Evolutionary conservation across 2,329 filamentous ascomycete species (phyloP), one percentile per base, ranked within the genome.

Genomic region (Teratosphaeria nubilosa): DNA sequence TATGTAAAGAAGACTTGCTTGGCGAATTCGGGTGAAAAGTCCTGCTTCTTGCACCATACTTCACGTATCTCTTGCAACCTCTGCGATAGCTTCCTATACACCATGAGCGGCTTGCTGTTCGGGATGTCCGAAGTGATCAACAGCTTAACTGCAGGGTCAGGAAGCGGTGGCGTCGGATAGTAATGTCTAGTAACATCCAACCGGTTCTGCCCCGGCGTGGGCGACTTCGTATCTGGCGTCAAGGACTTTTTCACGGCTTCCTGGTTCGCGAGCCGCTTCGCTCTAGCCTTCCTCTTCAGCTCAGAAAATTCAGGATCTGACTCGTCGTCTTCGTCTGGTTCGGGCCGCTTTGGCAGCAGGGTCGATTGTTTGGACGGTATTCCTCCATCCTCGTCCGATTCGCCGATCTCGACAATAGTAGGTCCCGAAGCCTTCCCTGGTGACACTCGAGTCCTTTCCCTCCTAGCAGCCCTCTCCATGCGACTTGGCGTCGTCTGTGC

Each of bases 1-100:
- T 89, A 96, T 0, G 89, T 94, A 57, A 97, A 79, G 65, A 94
- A 87, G 20, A 95, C 76, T 0, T 77, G 75, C 4, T 79, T 74
- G 20, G 78, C 73, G 25, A 79, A 70, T 2, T 80, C 75, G 2
- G 75, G 72, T 1, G 76, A 72, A 53, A 84, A 80, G 1, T 70
- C 71, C 68, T 91, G 86, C 56, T 79, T 78, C 13, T 77, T 74
- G 65, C 87, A 83, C 88, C 90, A 96, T 13, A 82, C 82, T 41
- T 82, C 70, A 50, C 86, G 82, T 5, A 91, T 82, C 58, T 87
- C 76, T 60, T 82, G 80, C 5, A 96, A 76, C 2, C 81, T 77
- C 67, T 89, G 87, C 34, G 82, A 82, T 60, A 89, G 78, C 64
- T 83, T 84, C 45, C 88, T 82, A 54, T 80, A 84, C 55, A 88